Percentiles rank a stretch among this genome's conserved stretches.
Conservation (phyloP, 495 filamentous ascomycete species). For the Trichoderma asperelloides region DNA sequence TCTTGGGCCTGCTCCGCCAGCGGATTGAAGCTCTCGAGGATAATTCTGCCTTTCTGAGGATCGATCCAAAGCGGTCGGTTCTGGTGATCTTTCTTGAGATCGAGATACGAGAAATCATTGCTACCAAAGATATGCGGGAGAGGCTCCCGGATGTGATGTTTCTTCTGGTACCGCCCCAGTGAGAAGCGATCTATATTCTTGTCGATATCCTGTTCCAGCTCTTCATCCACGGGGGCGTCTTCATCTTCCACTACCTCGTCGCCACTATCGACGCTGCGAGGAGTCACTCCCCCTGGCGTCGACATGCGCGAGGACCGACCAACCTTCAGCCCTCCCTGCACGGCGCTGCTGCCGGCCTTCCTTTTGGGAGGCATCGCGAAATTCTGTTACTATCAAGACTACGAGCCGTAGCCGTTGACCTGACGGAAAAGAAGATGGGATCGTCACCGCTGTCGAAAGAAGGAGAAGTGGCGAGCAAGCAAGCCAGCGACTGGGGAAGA, state of each 20-base stretch:
- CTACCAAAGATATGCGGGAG: constrained; percentile 40
- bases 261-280: constrained; percentile 54
- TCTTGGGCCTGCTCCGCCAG: constrained; percentile 78
- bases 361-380: constrained; percentile 64
- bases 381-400: not conserved
- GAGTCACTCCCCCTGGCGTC: constrained; percentile 58
- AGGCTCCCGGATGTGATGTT: constrained; percentile 28
- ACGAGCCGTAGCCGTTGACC: not conserved
- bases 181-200: constrained; percentile 61
- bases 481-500: not conserved
- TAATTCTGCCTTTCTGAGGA: constrained; percentile 71
- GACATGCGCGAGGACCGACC: constrained; percentile 54
- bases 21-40: constrained; percentile 91
- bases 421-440: not conserved
- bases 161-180: constrained; percentile 36
- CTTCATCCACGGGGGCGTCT: constrained; percentile 41
- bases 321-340: constrained; percentile 41
- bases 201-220: constrained; percentile 43
- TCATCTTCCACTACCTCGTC: constrained; percentile 60
- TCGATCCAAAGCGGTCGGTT: constrained; percentile 91
- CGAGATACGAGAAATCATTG: constrained; percentile 68
- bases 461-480: not conserved
- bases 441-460: not conserved
- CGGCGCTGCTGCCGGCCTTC: constrained; percentile 55
- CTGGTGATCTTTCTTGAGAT: constrained; percentile 78